A percentile compares a stretch with the other conserved stretches of the same genome.
Conservation (phyloP, 2,329 filamentous ascomycete species). For the Fusarium coffeatum region DNA sequence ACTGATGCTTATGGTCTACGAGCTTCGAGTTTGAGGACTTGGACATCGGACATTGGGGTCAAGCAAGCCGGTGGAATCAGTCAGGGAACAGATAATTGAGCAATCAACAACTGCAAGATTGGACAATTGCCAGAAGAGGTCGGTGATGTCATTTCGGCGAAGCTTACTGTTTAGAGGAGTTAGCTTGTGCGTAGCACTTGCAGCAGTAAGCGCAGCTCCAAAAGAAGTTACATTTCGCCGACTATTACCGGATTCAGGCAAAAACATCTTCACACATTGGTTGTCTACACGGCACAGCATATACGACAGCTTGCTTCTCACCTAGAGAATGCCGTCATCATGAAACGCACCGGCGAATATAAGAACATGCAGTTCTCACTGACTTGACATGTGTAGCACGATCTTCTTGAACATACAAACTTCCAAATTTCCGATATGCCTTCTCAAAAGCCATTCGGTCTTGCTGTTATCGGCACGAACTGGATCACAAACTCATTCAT, state of each 20-base stretch:
- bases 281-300: background rate
- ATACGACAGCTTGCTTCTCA: too few relatives aligned
- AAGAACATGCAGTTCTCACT: background rate
- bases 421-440: conserved; percentile 10
- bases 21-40: background rate
- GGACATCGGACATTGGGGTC: background rate
- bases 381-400: background rate
- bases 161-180: too few relatives aligned
- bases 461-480: conserved; percentile 37
- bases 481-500: conserved; percentile 41
- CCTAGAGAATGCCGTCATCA: background rate
- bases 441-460: conserved; percentile 10
- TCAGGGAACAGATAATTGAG: background rate
- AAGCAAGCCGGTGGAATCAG: background rate
- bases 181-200: too few relatives aligned
- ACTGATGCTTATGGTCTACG: background rate
- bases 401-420: too few relatives aligned
- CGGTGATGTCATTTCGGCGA: too few relatives aligned
- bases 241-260: background rate
- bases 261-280: background rate
- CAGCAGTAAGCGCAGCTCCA: too few relatives aligned
- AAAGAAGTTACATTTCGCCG: background rate
- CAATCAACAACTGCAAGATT: too few relatives aligned
- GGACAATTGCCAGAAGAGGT: too few relatives aligned
- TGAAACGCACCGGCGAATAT: background rate